phyloP scores from a whole-genome alignment of 129 eudicot species.

The Flaveria ramosissima region DNA sequence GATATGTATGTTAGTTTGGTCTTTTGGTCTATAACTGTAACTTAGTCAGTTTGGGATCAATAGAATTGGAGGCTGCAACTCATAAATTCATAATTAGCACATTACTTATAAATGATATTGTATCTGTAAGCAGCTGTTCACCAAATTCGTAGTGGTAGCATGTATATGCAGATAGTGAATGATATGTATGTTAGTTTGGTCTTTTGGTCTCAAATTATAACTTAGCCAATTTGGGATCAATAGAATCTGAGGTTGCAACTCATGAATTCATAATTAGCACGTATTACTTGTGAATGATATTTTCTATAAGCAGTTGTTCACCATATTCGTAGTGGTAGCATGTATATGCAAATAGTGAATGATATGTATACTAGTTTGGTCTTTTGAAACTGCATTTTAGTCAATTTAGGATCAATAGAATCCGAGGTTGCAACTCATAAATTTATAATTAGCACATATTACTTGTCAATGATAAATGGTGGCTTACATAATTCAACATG shows the following conservation, averaged over 20 bases:
- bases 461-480: neutral
- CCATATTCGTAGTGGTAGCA: neutral
- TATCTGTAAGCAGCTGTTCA: neutral
- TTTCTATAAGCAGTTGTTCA: neutral
- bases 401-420: neutral
- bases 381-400: too few species aligned
- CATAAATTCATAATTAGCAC: neutral
- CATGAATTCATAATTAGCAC: too few species aligned
- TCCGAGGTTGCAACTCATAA: neutral
- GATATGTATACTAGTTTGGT: constrained; percentile 8
- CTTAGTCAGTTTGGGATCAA: neutral
- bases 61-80: neutral
- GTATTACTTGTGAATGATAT: neutral
- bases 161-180: neutral
- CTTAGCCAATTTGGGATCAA: neutral
- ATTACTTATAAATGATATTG: too few species aligned
- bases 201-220: neutral
- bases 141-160: neutral
- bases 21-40: neutral
- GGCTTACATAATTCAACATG: neutral
- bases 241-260: neutral
- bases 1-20: constrained; percentile 13
- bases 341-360: neutral
- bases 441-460: too few species aligned
- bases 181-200: constrained; percentile 11